These are phyloP conservation scores for Rosa persica DNA, from an alignment of 306 rosid genomes.

Conservation along the genomic window DNA sequence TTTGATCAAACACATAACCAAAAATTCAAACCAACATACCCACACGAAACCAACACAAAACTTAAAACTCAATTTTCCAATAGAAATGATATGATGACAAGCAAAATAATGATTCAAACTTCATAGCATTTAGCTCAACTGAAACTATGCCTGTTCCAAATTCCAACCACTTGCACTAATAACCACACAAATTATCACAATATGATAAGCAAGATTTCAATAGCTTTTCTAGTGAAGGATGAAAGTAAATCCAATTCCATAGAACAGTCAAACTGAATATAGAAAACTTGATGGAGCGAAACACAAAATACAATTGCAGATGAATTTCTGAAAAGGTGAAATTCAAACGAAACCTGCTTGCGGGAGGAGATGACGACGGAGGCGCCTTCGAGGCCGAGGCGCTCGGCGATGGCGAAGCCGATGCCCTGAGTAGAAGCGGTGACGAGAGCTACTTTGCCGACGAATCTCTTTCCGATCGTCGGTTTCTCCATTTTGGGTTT, in stretches of 20 bases:
- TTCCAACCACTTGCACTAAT: no score
- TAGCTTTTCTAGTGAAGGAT: neutral
- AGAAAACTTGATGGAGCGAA: neutral
- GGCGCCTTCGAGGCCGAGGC: conserved; percentile 93
- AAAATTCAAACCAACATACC: no score
- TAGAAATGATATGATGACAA: neutral
- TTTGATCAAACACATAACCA: conserved; percentile 12
- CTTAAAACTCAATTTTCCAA: neutral
- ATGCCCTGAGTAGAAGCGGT: conserved; percentile 98
- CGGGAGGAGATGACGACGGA: conserved; percentile 90
- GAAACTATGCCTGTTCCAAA: neutral
- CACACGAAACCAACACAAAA: neutral
- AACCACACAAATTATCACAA: no score
- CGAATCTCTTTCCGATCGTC: conserved; percentile 55
- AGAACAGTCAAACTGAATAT: no score
- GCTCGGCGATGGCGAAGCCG: conserved; percentile 78
- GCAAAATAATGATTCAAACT: neutral
- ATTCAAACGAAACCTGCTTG: conserved; percentile 49
- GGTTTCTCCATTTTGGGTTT: conserved; percentile 36
- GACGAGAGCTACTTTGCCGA: conserved; percentile 74
- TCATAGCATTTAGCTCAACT: neutral
- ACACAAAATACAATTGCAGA: neutral
- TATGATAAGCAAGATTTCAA: neutral
- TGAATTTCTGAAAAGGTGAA: neutral
- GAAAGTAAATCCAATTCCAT: no score